Evolutionary conservation across 2,329 filamentous ascomycete genomes (phyloP).

Genomic region (Septoria linicola): DNA sequence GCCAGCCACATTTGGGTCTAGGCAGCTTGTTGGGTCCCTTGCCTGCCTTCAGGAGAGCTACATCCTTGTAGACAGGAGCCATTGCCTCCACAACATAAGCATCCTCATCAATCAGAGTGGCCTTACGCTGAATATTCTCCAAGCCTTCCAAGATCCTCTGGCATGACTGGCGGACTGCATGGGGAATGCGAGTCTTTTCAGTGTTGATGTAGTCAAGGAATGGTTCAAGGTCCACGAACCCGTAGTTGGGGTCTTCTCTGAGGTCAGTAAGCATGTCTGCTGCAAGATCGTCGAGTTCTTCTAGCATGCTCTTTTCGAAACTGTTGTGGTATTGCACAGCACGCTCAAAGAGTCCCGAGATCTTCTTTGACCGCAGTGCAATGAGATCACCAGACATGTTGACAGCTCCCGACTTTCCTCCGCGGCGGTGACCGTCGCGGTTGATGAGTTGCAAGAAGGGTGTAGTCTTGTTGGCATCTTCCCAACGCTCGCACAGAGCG

Average conservation of each 20-base stretch:
- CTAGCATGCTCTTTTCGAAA: not conserved
- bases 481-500: too few species aligned
- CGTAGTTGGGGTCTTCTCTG: constrained; percentile 8
- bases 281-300: not conserved
- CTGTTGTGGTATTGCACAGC: not conserved
- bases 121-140: not conserved
- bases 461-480: too few species aligned
- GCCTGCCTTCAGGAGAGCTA: too few species aligned
- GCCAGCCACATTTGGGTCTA: too few species aligned
- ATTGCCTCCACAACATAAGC: too few species aligned
- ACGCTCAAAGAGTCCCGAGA: not conserved
- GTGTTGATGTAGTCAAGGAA: constrained; percentile 16
- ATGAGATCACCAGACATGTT: not conserved
- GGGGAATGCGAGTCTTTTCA: constrained; percentile 13
- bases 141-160: not conserved
- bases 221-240: constrained; percentile 15
- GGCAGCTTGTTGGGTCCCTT: too few species aligned
- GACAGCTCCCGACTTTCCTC: too few species aligned
- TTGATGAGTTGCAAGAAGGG: not conserved
- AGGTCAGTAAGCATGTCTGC: not conserved
- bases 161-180: not conserved
- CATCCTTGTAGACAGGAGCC: too few species aligned
- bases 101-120: too few species aligned
- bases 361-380: not conserved
- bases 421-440: not conserved